phyloP scores from a whole-genome alignment of 768 basidiomycete genomes.

The Omphalotus guepiniiformis region DNA sequence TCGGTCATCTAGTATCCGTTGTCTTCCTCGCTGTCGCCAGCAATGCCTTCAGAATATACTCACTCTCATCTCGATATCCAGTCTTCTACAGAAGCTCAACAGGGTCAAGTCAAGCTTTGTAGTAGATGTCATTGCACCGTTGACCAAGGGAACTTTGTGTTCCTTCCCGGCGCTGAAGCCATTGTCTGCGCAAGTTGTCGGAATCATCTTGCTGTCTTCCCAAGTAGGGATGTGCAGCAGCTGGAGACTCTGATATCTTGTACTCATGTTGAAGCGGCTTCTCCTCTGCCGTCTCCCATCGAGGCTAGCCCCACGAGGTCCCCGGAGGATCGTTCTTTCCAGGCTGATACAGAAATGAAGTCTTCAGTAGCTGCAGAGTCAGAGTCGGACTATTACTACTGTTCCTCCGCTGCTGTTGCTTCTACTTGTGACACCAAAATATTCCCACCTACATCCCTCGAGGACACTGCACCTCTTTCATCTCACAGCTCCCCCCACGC shows the following conservation, averaged over 20 bases:
- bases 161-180: constrained; percentile 24
- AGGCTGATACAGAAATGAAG: constrained; percentile 17
- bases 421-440: constrained; percentile 2
- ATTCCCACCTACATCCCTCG: neutral
- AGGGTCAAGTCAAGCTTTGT: constrained; percentile 40
- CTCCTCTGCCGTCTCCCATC: constrained; percentile 18
- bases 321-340: constrained; percentile 20
- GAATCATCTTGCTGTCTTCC: constrained; percentile 24
- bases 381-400: constrained; percentile 12
- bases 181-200: constrained; percentile 49
- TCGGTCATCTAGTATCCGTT: constrained; percentile 13
- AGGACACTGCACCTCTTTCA: constrained; percentile 6
- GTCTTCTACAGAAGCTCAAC: constrained; percentile 21
- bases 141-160: constrained; percentile 26
- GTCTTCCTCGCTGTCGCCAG: constrained; percentile 16
- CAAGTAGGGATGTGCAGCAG: too few relatives aligned
- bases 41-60: constrained; percentile 53
- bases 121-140: constrained; percentile 39
- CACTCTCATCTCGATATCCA: constrained; percentile 19
- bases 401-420: constrained; percentile 9
- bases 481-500: constrained; percentile 11
- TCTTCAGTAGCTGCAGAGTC: constrained; percentile 13
- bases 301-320: constrained; percentile 19
- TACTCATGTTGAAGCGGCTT: neutral
- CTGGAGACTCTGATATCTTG: too few relatives aligned